These are phyloP conservation scores for Trichothecium roseum DNA, from an alignment of 2,329 filamentous ascomycete genomes.

Conservation along the genomic window DNA sequence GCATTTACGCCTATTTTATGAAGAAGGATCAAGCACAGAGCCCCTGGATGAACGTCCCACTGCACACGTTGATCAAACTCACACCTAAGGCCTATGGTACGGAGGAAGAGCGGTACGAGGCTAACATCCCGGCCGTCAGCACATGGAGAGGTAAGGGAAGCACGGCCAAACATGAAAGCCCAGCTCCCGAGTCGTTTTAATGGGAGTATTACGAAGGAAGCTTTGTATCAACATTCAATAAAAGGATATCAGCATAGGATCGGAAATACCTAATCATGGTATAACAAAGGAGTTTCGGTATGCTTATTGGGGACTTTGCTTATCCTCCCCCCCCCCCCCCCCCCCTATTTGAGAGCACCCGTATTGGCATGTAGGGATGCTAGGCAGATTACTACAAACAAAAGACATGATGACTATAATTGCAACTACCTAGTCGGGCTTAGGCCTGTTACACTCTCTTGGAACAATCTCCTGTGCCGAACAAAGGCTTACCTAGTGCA, in stretches of 20 bases:
- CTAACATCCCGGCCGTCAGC: slow-evolving; percentile 89
- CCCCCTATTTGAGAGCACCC: too few relatives aligned
- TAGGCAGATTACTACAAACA: too few relatives aligned
- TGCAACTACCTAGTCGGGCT: too few relatives aligned
- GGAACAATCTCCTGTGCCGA: too few relatives aligned
- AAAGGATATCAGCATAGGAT: neutral
- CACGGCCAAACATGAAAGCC: slow-evolving; percentile 76
- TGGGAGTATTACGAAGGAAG: neutral
- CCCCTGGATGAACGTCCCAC: slow-evolving; percentile 96
- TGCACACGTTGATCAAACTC: slow-evolving; percentile 93
- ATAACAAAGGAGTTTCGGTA: too few relatives aligned
- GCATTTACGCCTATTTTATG: slow-evolving; percentile 99
- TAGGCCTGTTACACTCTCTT: too few relatives aligned
- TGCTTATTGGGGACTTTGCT: too few relatives aligned
- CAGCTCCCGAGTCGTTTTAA: slow-evolving; percentile 26
- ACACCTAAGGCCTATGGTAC: slow-evolving; percentile 92
- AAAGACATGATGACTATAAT: too few relatives aligned
- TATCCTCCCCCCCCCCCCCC: too few relatives aligned
- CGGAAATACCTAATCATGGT: neutral
- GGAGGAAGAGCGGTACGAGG: slow-evolving; percentile 76
- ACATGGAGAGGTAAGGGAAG: slow-evolving; percentile 94
- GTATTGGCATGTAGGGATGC: too few relatives aligned
- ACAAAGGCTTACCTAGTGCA: too few relatives aligned
- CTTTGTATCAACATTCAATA: neutral
- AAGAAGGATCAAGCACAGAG: slow-evolving; percentile 87